Evolutionary conservation across 139 green algal genomes (phyloP).

Genomic region (Chlamydomonas incerta): DNA sequence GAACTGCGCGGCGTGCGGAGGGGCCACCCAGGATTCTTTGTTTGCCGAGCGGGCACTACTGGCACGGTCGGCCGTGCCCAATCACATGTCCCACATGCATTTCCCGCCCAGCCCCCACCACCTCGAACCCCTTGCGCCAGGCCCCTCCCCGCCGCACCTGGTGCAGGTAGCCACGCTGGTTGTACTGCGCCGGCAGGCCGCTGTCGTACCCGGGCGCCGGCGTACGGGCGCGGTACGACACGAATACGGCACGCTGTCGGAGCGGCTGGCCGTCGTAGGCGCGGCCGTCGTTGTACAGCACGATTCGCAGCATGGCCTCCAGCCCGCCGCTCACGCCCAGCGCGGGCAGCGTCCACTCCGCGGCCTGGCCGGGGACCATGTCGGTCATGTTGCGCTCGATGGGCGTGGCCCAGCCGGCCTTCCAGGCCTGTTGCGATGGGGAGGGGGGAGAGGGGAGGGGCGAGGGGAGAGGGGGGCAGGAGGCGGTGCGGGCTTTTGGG

Average conservation of each 20-base stretch:
- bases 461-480: too few species aligned
- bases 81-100: too few species aligned
- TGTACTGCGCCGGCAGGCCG: background rate
- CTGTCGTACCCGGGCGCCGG: background rate
- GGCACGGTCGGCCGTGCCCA: too few species aligned
- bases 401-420: conserved; percentile 2
- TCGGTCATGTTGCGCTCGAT: background rate
- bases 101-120: too few species aligned
- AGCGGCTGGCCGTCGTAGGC: background rate
- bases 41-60: too few species aligned
- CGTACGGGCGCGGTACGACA: background rate
- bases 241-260: background rate
- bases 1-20: background rate
- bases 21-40: background rate
- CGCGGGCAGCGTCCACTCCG: background rate
- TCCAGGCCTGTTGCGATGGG: background rate
- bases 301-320: background rate
- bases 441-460: background rate
- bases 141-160: too few species aligned
- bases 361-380: background rate
- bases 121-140: too few species aligned
- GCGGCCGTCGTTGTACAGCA: background rate
- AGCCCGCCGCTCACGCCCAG: background rate
- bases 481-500: too few species aligned
- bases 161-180: background rate